Base-by-base conservation (phyloP, 2,329 filamentous ascomycete genomes). In the Neodidymelliopsis sp. region DNA sequence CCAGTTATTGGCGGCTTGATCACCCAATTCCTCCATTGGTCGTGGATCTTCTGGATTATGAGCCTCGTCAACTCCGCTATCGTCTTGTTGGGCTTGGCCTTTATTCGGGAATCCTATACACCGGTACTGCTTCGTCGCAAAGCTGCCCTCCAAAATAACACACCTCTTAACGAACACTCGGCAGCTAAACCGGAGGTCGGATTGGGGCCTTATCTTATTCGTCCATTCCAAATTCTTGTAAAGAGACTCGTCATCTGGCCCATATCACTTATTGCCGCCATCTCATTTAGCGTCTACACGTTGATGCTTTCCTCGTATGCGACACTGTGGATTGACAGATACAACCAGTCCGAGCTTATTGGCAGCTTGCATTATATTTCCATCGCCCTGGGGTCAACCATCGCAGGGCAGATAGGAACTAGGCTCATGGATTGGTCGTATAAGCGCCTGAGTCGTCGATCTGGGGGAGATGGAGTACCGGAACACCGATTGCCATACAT, bases 311-410 rank as follows among this genome's bases (percentile, higher is more conserved):
- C 63, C 2, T 64, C 54, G 29, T 52, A 63, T 19, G 29, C 66
- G 2, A 58, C 28, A 2, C 40, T 68, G 6, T 70, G 60, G 61
- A 62, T 48, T 4, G 49, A 59, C 6, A 31, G 40, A 16, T 67
- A 67, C 33, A 12, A 42, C 8, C 48, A 57, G n/a, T 54, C 57
- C 6, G 10, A 50, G 8, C 23, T 24, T 6, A 10, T 10, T 24
- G 10, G 23, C 10, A 84, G 30, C 24, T 48, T 67, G 7, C 57
- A 67, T 29, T 66, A 65, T 33, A 52, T 86, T 24, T 81, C 84
- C 2, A 76, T 82, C 3, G 81, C 82, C 0, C 40, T 85, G 0
- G 86, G 85, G 6, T 84, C 85, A 63, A 75, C 83, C 24, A 63
- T 79, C 12, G 64, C 58, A 5, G 49, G 54, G 3, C 59, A 66